phyloP scores from a whole-genome alignment of 1,284 basidiomycete species.

The Amylostereum areolatum region DNA sequence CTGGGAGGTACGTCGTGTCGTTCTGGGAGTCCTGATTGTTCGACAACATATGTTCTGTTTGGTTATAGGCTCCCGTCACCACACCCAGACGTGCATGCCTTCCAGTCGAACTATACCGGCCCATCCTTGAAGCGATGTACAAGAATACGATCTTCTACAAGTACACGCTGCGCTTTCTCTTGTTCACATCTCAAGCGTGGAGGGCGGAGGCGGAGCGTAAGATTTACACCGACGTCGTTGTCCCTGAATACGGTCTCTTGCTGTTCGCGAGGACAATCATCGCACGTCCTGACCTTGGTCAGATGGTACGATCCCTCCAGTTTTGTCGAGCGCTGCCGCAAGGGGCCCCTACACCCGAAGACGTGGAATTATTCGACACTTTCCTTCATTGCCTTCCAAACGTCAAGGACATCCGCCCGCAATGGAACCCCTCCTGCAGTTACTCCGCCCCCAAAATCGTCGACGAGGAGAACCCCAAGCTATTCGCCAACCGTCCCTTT shows the following conservation, averaged over 20 bases:
- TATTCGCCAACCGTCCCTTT: not conserved
- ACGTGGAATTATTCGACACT: not conserved
- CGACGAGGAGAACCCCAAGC: not conserved
- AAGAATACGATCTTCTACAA: not conserved
- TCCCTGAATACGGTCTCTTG: not conserved
- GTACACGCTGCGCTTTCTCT: not conserved
- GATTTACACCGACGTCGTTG: not conserved
- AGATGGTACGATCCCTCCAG: not conserved
- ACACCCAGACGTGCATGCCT: too few species aligned
- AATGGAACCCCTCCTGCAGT: not conserved
- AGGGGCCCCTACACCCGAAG: too few species aligned
- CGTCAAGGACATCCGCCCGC: not conserved
- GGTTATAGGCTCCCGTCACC: not conserved
- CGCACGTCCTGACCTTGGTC: not conserved
- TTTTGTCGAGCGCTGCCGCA: not conserved
- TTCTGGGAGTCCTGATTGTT: too few species aligned
- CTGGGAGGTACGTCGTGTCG: not conserved
- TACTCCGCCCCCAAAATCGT: not conserved
- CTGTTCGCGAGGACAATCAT: not conserved
- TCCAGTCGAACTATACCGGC: not conserved
- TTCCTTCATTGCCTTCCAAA: not conserved
- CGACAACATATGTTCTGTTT: not conserved
- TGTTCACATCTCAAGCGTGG: not conserved
- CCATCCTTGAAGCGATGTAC: not conserved
- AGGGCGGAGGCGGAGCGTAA: not conserved